Evolutionary conservation across 163 green algal species (phyloP).

Genomic region (Trebouxia gelatinosa): DNA sequence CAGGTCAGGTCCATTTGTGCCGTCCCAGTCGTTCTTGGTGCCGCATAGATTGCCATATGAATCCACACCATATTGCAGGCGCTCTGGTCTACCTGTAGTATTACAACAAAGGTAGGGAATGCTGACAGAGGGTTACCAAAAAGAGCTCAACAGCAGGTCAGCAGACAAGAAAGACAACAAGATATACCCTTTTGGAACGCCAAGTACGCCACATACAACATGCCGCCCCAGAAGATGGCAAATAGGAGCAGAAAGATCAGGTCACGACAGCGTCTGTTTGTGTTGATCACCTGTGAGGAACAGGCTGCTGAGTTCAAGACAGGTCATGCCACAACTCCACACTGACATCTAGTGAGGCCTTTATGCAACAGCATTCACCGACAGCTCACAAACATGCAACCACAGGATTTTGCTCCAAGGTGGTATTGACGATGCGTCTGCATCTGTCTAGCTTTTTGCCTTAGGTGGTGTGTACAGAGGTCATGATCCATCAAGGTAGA

Average conservation of each 20-base stretch:
- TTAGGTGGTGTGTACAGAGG: too few species aligned
- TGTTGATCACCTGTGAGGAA: constrained; percentile 21
- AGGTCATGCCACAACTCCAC: too few species aligned
- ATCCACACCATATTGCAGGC: constrained; percentile 75
- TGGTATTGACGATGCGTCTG: too few species aligned
- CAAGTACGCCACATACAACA: constrained; percentile 68
- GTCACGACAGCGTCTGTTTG: constrained; percentile 45
- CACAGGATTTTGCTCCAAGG: too few species aligned
- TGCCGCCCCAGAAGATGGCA: constrained; percentile 73
- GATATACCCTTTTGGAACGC: constrained; percentile 54
- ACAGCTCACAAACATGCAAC: too few species aligned
- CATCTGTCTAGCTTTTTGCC: too few species aligned
- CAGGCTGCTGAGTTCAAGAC: neutral
- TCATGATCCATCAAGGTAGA: too few species aligned
- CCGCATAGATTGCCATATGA: constrained; percentile 81
- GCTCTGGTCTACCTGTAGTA: constrained; percentile 57
- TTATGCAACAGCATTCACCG: too few species aligned
- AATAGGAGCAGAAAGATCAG: constrained; percentile 76
- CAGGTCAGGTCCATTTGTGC: constrained; percentile 52
- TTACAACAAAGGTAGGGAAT: neutral
- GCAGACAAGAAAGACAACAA: neutral
- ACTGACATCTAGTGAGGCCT: too few species aligned
- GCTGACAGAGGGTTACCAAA: neutral
- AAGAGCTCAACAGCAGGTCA: too few species aligned
- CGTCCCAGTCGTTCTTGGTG: constrained; percentile 51